Evolutionary conservation across 2,329 filamentous ascomycete genomes (phyloP).

Genomic region (Leptographium wingfieldii): DNA sequence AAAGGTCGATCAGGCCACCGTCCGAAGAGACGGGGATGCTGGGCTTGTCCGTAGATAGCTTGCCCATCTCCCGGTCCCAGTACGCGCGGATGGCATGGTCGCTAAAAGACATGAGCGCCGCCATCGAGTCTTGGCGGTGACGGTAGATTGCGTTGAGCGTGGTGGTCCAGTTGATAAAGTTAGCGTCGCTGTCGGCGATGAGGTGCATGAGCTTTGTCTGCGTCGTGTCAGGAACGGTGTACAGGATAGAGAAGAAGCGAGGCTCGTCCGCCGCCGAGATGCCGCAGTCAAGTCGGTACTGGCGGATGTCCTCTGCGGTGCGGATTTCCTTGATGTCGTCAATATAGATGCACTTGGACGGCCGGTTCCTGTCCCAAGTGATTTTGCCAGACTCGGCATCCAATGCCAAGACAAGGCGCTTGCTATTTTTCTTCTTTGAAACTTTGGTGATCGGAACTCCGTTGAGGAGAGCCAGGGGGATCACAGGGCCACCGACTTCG

Average conservation of each 20-base stretch:
- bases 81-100: conserved; percentile 71
- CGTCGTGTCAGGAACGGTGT: conserved; percentile 63
- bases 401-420: conserved; percentile 58
- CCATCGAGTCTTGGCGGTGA: conserved; percentile 81
- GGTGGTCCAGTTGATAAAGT: conserved; percentile 67
- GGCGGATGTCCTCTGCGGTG: conserved; percentile 68
- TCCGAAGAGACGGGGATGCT: conserved; percentile 31
- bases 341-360: conserved; percentile 78
- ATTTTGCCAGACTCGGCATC: conserved; percentile 79
- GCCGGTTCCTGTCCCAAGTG: conserved; percentile 68
- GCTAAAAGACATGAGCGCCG: conserved; percentile 73
- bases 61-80: conserved; percentile 76
- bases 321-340: conserved; percentile 92
- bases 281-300: conserved; percentile 76
- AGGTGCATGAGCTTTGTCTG: conserved; percentile 84
- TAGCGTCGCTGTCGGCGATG: conserved; percentile 60
- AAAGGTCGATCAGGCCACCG: conserved; percentile 60
- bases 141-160: conserved; percentile 75
- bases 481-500: conserved; percentile 50
- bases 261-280: conserved; percentile 53
- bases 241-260: conserved; percentile 84
- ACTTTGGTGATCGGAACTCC: conserved; percentile 73
- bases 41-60: conserved; percentile 33
- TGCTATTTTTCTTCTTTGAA: conserved; percentile 74
- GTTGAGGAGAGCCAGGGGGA: conserved; percentile 63